Evolutionary conservation across 2,329 filamentous ascomycete species (phyloP).

Genomic region (Penicillium italicum): DNA sequence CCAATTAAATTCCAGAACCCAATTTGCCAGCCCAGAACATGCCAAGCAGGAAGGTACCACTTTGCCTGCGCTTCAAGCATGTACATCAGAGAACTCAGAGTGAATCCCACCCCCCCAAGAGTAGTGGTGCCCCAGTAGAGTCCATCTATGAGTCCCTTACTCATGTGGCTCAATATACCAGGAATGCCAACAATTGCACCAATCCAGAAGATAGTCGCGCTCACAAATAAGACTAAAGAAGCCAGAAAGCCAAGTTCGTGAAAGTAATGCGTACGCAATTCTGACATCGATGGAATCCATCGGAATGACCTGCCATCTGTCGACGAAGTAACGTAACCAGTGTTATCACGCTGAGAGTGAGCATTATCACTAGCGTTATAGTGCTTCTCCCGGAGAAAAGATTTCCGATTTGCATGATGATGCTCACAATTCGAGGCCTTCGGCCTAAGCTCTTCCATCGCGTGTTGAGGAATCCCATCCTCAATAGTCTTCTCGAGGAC

Average conservation of each 20-base stretch:
- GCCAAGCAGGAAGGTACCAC: constrained; percentile 59
- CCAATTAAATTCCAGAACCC: constrained; percentile 64
- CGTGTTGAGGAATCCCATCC: constrained; percentile 2
- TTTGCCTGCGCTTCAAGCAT: constrained; percentile 63
- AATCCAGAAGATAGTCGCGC: constrained; percentile 63
- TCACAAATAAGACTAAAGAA: constrained; percentile 54
- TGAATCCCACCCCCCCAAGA: constrained; percentile 60
- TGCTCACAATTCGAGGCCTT: constrained; percentile 35
- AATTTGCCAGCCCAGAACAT: constrained; percentile 63
- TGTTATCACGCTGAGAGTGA: background rate
- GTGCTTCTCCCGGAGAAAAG: constrained; percentile 10
- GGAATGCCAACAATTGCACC: constrained; percentile 59
- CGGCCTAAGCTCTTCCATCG: constrained; percentile 15
- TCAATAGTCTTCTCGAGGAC: constrained; percentile 38
- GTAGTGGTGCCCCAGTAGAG: constrained; percentile 59
- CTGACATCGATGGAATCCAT: constrained; percentile 58
- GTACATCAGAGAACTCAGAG: constrained; percentile 57
- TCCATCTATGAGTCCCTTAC: constrained; percentile 48
- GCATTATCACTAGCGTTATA: background rate
- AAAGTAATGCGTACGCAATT: constrained; percentile 59
- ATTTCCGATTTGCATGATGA: constrained; percentile 42
- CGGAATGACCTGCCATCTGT: constrained; percentile 45
- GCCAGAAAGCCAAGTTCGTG: constrained; percentile 62
- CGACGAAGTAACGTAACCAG: constrained; percentile 13
- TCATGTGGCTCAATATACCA: constrained; percentile 52